Conservation (phyloP, 345 rosid species). For the Linum usitatissimum region DNA sequence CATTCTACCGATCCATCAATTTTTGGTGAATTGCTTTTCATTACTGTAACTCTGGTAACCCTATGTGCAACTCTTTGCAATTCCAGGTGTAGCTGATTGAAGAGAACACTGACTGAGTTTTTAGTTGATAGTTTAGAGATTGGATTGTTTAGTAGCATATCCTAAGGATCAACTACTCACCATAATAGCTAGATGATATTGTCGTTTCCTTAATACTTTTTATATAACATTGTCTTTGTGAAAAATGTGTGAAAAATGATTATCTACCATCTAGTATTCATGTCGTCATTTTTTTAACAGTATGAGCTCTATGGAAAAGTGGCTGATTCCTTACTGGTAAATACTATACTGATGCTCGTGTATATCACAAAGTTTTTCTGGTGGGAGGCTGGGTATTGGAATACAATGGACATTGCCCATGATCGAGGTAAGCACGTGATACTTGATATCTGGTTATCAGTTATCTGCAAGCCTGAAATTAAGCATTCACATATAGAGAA, state of each 20-base stretch:
- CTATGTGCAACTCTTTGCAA: not conserved
- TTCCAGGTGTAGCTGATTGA: not conserved
- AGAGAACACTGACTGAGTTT: not conserved
- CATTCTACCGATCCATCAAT: not conserved
- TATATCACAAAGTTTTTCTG: conserved; percentile 90
- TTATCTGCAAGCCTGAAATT: no score
- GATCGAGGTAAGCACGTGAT: conserved; percentile 65
- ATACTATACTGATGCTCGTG: conserved; percentile 76
- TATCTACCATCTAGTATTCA: conserved; percentile 5
- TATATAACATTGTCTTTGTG: not conserved
- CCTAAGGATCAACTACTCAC: not conserved
- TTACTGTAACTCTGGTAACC: no score
- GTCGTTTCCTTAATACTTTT: not conserved
- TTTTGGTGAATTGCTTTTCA: not conserved
- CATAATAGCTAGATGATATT: not conserved
- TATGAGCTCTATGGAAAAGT: conserved; percentile 70
- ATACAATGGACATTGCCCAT: conserved; percentile 97
- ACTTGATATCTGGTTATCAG: not conserved
- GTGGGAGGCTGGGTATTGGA: conserved; percentile 99
- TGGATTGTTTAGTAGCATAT: not conserved
- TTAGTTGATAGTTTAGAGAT: not conserved
- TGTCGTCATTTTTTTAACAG: conserved; percentile 32
- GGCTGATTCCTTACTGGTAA: conserved; percentile 92
- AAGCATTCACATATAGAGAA: no score
- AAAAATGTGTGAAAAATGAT: not conserved